phyloP scores from a whole-genome alignment of 345 rosid species.

The Eucalyptus paniculata region DNA sequence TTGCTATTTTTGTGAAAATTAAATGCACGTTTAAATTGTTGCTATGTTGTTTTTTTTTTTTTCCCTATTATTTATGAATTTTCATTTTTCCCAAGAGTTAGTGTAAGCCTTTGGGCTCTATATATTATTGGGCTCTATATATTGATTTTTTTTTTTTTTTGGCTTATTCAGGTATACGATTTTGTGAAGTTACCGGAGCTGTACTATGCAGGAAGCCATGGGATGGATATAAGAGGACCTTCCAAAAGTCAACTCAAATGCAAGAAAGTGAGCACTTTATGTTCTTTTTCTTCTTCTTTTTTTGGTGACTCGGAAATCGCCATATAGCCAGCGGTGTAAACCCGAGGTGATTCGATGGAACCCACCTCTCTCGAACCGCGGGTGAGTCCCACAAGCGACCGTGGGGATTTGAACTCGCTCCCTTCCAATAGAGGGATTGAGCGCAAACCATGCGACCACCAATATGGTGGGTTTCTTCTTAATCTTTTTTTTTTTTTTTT shows the following conservation, averaged over 20 bases:
- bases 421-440: too few species aligned
- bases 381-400: too few species aligned
- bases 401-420: too few species aligned
- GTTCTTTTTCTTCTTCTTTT: background rate
- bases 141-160: background rate
- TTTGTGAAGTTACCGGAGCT: constrained; percentile 74
- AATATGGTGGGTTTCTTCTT: too few species aligned
- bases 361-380: rapidly evolving
- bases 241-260: constrained; percentile 21
- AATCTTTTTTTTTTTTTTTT: background rate
- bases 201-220: constrained; percentile 96
- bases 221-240: constrained; percentile 98
- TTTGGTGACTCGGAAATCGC: too few species aligned
- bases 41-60: background rate
- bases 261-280: constrained; percentile 23
- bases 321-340: rapidly evolving
- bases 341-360: rapidly evolving
- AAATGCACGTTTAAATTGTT: background rate
- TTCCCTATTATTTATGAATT: background rate
- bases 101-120: background rate
- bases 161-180: constrained; percentile 42
- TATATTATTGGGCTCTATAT: background rate
- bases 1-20: background rate
- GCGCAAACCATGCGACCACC: too few species aligned
- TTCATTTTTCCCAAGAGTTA: background rate